Conservation (phyloP, 768 basidiomycete species). For the Cytidiella melzeri region DNA sequence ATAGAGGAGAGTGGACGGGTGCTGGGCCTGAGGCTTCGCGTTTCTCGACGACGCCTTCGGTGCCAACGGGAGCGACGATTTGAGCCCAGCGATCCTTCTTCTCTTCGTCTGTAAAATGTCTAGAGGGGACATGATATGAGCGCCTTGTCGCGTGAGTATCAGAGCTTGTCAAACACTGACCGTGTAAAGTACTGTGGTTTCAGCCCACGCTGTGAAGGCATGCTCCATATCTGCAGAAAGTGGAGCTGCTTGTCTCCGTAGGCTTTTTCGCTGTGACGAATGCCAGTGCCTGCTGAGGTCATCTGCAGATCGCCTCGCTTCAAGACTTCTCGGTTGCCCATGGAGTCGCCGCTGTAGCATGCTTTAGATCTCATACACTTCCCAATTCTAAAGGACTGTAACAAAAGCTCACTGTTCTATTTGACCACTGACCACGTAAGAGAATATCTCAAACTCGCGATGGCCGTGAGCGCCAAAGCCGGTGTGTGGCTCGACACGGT, state of each 20-base stretch:
- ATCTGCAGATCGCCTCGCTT: slow-evolving; percentile 87
- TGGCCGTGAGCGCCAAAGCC: slow-evolving; percentile 88
- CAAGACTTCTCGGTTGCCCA: slow-evolving; percentile 87
- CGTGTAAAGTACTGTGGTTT: slow-evolving; percentile 83
- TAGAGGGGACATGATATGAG: slow-evolving; percentile 12
- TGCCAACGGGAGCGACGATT: slow-evolving; percentile 69
- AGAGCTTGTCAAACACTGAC: slow-evolving; percentile 20
- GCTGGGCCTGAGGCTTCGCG: slow-evolving; percentile 76
- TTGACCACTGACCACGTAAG: slow-evolving; percentile 73
- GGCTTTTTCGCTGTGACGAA: slow-evolving; percentile 71
- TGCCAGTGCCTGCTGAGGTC: slow-evolving; percentile 89
- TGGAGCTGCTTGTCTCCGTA: slow-evolving; percentile 44
- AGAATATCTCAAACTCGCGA: slow-evolving; percentile 87
- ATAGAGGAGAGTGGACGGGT: slow-evolving; percentile 65
- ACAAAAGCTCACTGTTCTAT: slow-evolving; percentile 64
- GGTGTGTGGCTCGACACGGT: slow-evolving; percentile 65
- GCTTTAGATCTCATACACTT: not conserved
- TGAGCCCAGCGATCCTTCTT: slow-evolving; percentile 68
- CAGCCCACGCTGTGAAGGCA: slow-evolving; percentile 43
- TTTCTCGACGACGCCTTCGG: slow-evolving; percentile 48
- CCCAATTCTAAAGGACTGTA: not conserved
- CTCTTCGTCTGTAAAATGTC: slow-evolving; percentile 75
- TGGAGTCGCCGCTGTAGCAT: slow-evolving; percentile 68
- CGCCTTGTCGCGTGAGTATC: not conserved
- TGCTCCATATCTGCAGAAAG: slow-evolving; percentile 69